phyloP scores from a whole-genome alignment of 2,329 filamentous ascomycete species.

The Ophiostoma australiae region DNA sequence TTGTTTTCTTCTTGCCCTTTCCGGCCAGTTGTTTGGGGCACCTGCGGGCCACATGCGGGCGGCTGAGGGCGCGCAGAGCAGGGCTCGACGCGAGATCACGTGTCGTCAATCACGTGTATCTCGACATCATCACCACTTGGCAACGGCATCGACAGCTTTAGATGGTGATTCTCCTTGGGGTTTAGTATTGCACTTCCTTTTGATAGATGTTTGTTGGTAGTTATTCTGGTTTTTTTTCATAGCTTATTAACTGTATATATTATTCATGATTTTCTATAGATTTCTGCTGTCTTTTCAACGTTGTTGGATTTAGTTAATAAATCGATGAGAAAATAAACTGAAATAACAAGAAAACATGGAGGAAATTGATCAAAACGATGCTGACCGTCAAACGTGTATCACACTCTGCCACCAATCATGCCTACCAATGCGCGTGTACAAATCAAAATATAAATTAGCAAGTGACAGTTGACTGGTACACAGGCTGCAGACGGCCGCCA shows the following conservation, averaged over 20 bases:
- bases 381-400: not conserved
- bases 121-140: not conserved
- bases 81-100: conserved; percentile 20
- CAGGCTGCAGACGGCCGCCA: not conserved
- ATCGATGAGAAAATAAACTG: not conserved
- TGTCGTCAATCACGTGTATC: conserved; percentile 13
- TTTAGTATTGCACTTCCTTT: too few species aligned
- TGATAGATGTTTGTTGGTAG: too few species aligned
- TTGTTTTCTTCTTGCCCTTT: conserved; percentile 16
- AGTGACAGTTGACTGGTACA: conserved; percentile 2
- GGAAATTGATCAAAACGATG: not conserved
- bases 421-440: not conserved
- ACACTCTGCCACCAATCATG: not conserved
- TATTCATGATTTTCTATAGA: too few species aligned
- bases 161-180: too few species aligned
- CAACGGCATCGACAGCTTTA: not conserved
- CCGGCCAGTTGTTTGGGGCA: conserved; percentile 1
- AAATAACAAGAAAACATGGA: not conserved
- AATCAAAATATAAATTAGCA: not conserved
- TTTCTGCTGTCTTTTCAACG: not conserved
- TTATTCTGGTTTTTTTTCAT: too few species aligned
- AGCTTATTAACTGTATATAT: too few species aligned
- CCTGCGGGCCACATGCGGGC: not conserved
- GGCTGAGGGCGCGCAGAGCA: not conserved
- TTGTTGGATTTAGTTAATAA: not conserved